Evolutionary conservation across 495 filamentous ascomycete genomes (phyloP).

Genomic region (Tuber calosporum): DNA sequence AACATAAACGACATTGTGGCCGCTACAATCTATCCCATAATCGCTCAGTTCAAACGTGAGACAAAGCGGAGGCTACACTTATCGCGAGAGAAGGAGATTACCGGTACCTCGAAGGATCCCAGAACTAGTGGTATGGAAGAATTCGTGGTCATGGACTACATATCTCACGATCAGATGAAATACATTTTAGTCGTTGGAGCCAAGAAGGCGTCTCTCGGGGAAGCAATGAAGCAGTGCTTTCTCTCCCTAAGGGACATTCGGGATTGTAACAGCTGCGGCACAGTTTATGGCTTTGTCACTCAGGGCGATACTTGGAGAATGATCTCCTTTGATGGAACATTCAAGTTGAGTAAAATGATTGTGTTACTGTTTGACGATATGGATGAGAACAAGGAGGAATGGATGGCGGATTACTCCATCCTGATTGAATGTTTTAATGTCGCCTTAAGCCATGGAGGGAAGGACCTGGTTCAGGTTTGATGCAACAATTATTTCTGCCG

Average conservation of each 20-base stretch:
- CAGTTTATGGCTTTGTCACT: slow-evolving; percentile 20
- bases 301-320: slow-evolving; percentile 12
- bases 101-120: slow-evolving; percentile 8
- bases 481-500: too few species aligned
- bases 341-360: slow-evolving; percentile 9
- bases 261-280: slow-evolving; percentile 14
- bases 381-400: slow-evolving; percentile 13
- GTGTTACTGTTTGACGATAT: slow-evolving; percentile 14
- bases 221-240: slow-evolving; percentile 18
- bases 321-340: slow-evolving; percentile 20
- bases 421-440: slow-evolving; percentile 20
- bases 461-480: too few species aligned
- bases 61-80: slow-evolving; percentile 14
- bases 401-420: slow-evolving; percentile 16
- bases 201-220: slow-evolving; percentile 16
- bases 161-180: slow-evolving; percentile 7
- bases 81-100: slow-evolving; percentile 12
- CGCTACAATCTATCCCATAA: background rate
- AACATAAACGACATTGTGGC: slow-evolving; percentile 18
- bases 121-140: slow-evolving; percentile 8
- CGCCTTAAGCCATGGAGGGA: slow-evolving; percentile 15
- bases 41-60: background rate
- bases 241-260: slow-evolving; percentile 17
- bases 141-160: slow-evolving; percentile 16
- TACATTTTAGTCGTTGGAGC: slow-evolving; percentile 14